Evolutionary conservation across 805 yeast genomes (phyloP), one percentile per base, ranked within the genome.

Genomic region (Lachancea fermentati): DNA sequence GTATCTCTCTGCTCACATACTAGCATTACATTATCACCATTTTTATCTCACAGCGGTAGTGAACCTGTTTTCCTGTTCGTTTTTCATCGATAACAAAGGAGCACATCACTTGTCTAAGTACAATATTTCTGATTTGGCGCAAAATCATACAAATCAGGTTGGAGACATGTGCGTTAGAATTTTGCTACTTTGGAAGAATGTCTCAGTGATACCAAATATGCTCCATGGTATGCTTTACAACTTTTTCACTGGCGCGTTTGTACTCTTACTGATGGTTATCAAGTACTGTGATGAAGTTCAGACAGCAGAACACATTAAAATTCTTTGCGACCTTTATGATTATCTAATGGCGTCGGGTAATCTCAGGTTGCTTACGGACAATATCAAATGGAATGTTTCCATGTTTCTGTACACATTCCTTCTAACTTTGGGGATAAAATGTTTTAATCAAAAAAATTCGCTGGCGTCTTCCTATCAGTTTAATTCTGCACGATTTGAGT

Each of bases 371-470:
- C n/a, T n/a, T n/a, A 34, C 47, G 17, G 52, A 48, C 19, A 54
- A 51, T 38, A 46, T 54, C 15, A 57, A 58, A 36, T 56, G 58
- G 55, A 55, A 53, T 22, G 48, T 46, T 4, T 41, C 54, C 3
- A 38, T 55, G 6, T 54, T 51, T 30, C 41, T 56, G 30, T 55
- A 44, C 42, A 50, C 60, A 2, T 51, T 48, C 24, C 36, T 58
- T 3, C 38, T 58, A 39, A 41, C 45, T 18, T 41, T 49, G 30
- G 37, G 47, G 2, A 36, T 50, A 1, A 38, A 42, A 11, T 39
- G 44, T 13, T 49, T 45, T 32, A 43, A 50, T n/a, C 29, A 37
- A 4, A 35, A 19, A 8, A 35, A 32, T 22, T 31, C 32, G 5
- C 30, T 19, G 11, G 32, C 34, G 5, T 15, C 24, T 9, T 32